Evolutionary conservation across 1,284 basidiomycete species (phyloP), one percentile per base, ranked within the genome.

Genomic region (Golubevia sp.): DNA sequence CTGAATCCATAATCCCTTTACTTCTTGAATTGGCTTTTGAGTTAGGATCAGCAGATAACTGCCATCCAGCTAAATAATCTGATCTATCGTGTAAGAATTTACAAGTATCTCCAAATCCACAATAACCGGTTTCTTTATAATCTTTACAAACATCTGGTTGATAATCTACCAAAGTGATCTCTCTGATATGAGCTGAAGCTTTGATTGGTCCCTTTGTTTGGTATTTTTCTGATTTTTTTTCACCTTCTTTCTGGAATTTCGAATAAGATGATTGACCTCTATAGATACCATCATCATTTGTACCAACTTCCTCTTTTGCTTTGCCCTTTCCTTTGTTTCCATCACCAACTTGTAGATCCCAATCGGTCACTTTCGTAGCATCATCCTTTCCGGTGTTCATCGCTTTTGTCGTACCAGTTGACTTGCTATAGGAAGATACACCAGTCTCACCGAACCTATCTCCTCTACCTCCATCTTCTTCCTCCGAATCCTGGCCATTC

Each of bases 91-190:
- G 80, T 18, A 82, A 59, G 66, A 81, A 82, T 56, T 81, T 82
- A 68, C 80, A 82, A 20, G 80, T 81, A 50, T 82, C 80, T 5
- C 80, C 80, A 30, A 81, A 82, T 1, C 80, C 80, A 56, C 80
- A 83, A 67, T 79, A 81, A 11, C 80, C 80, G 8, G 80, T 83
- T 56, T 83, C 80, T 56, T 82, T 83, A 70, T 83, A 83, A 64
- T 81, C 79, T 53, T 83, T 83, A 68, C 80, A 83, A 13, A 83
- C 61, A 57, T 81, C 79, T 6, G 80, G 80, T 62, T 83, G 78
- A 59, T 83, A 83, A 63, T 83, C 80, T 55, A 79, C 68, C 5
- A 79, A 67, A 8, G 76, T 74, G 8, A 76, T 66, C 1, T 76
- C 77, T 20, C 80, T 76, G 6, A 83, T 77, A 49, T 79, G 77